Percentiles rank a stretch among this genome's conserved stretches.
These are phyloP conservation scores for Arthrinium puccinioides DNA, from an alignment of 2,329 filamentous ascomycete genomes.

Conservation along the genomic window DNA sequence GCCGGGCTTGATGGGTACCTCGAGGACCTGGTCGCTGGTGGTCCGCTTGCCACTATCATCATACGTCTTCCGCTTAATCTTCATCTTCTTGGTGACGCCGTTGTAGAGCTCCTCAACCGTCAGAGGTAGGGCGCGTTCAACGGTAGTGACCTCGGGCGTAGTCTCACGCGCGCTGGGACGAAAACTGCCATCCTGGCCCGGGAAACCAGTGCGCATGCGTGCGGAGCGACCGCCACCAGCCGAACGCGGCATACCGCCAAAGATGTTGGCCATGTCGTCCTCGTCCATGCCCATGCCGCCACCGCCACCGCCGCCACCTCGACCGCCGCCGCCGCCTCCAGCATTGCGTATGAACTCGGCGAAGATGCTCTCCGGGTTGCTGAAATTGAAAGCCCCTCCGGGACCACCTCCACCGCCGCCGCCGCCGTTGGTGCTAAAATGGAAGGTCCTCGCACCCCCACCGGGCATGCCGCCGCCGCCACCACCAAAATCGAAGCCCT, in stretches of 20 bases:
- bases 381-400: slow-evolving; percentile 69
- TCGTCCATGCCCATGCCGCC: slow-evolving; percentile 18
- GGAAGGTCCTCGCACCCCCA: slow-evolving; percentile 50
- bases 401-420: slow-evolving; percentile 48
- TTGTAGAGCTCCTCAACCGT: slow-evolving; percentile 83
- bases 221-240: slow-evolving; percentile 13
- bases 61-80: slow-evolving; percentile 94
- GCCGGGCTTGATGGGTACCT: slow-evolving; percentile 92
- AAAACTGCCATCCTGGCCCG: slow-evolving; percentile 11
- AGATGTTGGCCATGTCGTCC: slow-evolving; percentile 21
- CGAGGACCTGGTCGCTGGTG: slow-evolving; percentile 81
- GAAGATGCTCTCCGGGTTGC: slow-evolving; percentile 78
- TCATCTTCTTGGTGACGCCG: slow-evolving; percentile 92
- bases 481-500: slow-evolving; percentile 43
- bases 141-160: slow-evolving; percentile 82
- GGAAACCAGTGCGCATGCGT: slow-evolving; percentile 31
- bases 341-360: slow-evolving; percentile 66
- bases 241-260: slow-evolving; percentile 31
- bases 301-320: slow-evolving; percentile 33
- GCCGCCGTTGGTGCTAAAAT: slow-evolving; percentile 52
- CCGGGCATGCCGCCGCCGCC: slow-evolving; percentile 32
- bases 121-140: slow-evolving; percentile 76
- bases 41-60: slow-evolving; percentile 79
- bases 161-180: slow-evolving; percentile 32
- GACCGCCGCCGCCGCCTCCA: slow-evolving; percentile 27